Evolutionary conservation across 2,329 filamentous ascomycete genomes (phyloP), one percentile per base, ranked within the genome.

Genomic region (Alternaria burnsii): DNA sequence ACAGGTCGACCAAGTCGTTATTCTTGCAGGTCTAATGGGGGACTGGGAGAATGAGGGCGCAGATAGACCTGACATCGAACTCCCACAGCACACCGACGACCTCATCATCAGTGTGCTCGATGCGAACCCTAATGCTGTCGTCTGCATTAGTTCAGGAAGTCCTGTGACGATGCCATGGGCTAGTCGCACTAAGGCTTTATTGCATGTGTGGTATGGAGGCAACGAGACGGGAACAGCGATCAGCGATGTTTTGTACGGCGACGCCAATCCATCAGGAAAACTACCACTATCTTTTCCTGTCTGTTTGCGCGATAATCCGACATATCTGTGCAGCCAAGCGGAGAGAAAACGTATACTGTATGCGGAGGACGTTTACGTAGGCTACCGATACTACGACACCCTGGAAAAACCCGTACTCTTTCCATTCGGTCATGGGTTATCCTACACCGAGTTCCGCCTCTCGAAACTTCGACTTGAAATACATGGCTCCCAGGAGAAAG

Each of bases 301-400:
- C 40, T 34, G 62, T 1, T 28, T 73, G 6, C 81, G 88, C 68
- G 87, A 91, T 66, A 87, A 88, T 12, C 89, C 89, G 5, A 24
- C 47, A 0, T 51, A n/a, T 18, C 94, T 91, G 0, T 89, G 96
- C 43, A 91, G 90, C 16, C 89, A 88, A 70, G 82, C 81, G 0
- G 81, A 90, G 1, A 81, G 85, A 94, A 73, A 91, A 93, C 66
- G 87, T 90, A 62, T 94, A 92, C 72, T 84, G 82, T 90, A 86
- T 40, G 48, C 36, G 1, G 92, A 97, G 72, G 91, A 91, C 0
- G 79, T 96, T 0, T 92, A 92, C 72, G 87, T 95, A 66, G 93
- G 97, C 80, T 97, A 97, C 79, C 88, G 93, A 7, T 87, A 92
- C 76, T 93, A 97, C 69, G 92, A 97, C 80, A 90, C 89, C 4